Evolutionary conservation across 208 protist genomes (phyloP), one percentile per base, ranked within the genome.

Genomic region (Strigomonas culicis): DNA sequence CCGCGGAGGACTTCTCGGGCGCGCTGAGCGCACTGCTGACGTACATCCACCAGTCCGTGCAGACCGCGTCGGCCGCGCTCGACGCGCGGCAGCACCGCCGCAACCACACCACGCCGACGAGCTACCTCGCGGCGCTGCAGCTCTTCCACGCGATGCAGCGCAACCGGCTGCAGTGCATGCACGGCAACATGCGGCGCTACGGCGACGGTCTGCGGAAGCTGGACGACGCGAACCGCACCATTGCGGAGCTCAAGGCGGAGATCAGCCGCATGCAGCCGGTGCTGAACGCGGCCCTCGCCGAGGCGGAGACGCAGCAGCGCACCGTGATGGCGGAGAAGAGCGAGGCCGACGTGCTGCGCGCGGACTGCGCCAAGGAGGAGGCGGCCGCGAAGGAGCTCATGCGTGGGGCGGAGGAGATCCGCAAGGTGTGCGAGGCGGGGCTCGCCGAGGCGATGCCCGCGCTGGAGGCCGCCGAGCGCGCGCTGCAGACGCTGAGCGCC

Each of bases 31-130:
- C 74, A 34, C 82, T 98, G 51, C 92, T 95, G 70, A 95, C 98
- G 4, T 74, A 77, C 52, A 80, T 98, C 57, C 97, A 99, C 70
- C 57, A 68, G 28, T 79, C 77, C n/a, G 94, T 98, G 8, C 82
- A 88, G 72, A 71, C 79, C 17, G 77, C 79, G 11, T 89, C 88
- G 10, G 72, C 89, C 39, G 75, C 82, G 46, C 95, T 98, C 57
- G 95, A 82, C 62, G 74, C 79, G 44, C 80, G 97, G 74, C 71
- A 92, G 43, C 92, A 82, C 55, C 80, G 98, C 13, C 87, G 84
- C 64, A 97, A 94, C 64, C 97, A 98, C 84, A 97, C 95, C 17
- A 98, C 97, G 39, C 97, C 97, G 19, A 98, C 91, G 47, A 96
- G 82, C 57, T 99, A 98, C 80, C 81, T 99, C 17, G 89, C 91